Percentiles rank a stretch among this genome's conserved stretches.
phyloP scores from a whole-genome alignment of 768 basidiomycete species.

The Mycena alexandri region DNA sequence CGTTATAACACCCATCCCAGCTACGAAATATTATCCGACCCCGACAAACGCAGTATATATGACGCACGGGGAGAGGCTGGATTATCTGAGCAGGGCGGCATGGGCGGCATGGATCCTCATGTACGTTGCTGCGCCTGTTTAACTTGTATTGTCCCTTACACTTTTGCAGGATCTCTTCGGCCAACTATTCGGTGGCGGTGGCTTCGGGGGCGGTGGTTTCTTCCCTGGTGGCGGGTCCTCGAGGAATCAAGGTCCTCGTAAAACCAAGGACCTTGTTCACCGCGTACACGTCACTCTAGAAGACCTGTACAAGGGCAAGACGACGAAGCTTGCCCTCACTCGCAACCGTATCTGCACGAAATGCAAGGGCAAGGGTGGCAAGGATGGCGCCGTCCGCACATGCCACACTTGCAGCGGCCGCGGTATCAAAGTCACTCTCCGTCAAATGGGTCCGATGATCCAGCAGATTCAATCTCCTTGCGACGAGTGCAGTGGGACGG shows the following conservation, averaged over 20 bases:
- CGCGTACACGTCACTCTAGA: constrained; percentile 96
- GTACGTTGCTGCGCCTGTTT: constrained; percentile 53
- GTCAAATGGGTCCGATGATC: constrained; percentile 99
- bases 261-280: constrained; percentile 98
- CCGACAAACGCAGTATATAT: constrained; percentile 84
- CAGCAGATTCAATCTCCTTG: constrained; percentile 98
- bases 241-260: constrained; percentile 77
- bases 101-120: constrained; percentile 98
- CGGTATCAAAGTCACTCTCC: constrained; percentile 90
- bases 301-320: constrained; percentile 99
- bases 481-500: constrained; percentile 93
- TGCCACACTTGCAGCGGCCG: constrained; percentile 88
- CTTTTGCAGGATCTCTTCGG: constrained; percentile 88
- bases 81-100: constrained; percentile 85
- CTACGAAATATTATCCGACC: constrained; percentile 93
- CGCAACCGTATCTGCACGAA: constrained; percentile 94
- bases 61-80: constrained; percentile 96
- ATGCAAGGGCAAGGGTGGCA: constrained; percentile 97
- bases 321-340: constrained; percentile 95
- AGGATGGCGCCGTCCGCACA: constrained; percentile 91
- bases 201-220: constrained; percentile 86
- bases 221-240: constrained; percentile 83
- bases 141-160: constrained; percentile 15
- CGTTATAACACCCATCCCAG: constrained; percentile 53
- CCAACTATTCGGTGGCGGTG: constrained; percentile 92